Conservation (phyloP, 106 monocot species). For the Dendrobium nobile region DNA sequence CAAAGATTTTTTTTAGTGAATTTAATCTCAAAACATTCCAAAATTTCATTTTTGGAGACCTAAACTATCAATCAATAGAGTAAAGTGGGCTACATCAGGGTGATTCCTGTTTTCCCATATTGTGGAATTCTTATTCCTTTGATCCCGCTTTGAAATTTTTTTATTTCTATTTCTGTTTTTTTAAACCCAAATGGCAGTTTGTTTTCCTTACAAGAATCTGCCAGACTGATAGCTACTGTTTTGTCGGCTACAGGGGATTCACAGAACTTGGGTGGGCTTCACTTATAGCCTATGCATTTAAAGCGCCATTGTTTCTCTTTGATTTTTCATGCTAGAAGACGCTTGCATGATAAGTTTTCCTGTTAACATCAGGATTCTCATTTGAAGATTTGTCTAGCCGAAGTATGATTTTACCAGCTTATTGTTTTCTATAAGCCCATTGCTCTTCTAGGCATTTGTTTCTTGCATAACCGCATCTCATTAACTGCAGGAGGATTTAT, state of each 20-base stretch:
- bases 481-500: background rate
- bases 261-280: background rate
- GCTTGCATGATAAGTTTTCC: background rate
- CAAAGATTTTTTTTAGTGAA: background rate
- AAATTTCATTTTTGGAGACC: too few species aligned
- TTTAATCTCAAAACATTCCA: too few species aligned
- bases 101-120: background rate
- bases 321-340: background rate
- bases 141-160: background rate
- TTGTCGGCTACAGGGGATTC: background rate
- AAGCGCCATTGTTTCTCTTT: background rate
- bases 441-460: background rate
- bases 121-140: background rate
- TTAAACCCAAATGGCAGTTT: too few species aligned
- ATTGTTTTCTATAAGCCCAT: background rate
- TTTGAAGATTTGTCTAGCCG: background rate
- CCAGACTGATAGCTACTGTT: background rate
- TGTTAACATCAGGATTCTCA: background rate
- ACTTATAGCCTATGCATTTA: background rate
- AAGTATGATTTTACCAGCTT: background rate
- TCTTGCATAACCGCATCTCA: background rate
- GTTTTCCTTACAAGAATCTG: too few species aligned
- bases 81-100: too few species aligned
- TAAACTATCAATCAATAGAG: too few species aligned
- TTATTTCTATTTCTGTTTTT: background rate